Evolutionary conservation across 2,329 filamentous ascomycete genomes (phyloP).

Genomic region (Immersiporthe knoxdaviesiana): DNA sequence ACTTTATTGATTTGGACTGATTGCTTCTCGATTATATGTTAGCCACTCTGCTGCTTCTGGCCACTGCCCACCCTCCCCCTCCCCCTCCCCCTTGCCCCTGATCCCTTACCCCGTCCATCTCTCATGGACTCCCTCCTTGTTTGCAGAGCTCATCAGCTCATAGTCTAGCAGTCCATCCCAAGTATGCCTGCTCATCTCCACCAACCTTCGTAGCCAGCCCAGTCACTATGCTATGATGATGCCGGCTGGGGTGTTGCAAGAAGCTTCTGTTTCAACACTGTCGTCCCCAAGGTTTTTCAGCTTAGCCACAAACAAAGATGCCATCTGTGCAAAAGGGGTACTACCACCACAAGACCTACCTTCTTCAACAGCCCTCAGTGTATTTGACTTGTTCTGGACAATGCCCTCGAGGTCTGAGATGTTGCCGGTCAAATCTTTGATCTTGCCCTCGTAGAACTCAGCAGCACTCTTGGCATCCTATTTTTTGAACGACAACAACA

Average conservation of each 20-base stretch:
- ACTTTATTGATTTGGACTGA: slow-evolving; percentile 3
- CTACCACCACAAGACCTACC: slow-evolving; percentile 57
- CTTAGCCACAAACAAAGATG: not conserved
- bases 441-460: slow-evolving; percentile 60
- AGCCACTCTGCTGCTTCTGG: not conserved
- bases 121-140: not conserved
- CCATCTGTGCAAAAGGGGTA: not conserved
- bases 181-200: not conserved
- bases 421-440: slow-evolving; percentile 55
- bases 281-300: slow-evolving; percentile 1
- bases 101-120: not conserved
- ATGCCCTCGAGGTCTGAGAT: slow-evolving; percentile 62
- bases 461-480: slow-evolving; percentile 58
- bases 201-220: not conserved
- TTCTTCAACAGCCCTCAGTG: slow-evolving; percentile 86
- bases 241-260: slow-evolving; percentile 35
- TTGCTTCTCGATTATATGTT: not conserved
- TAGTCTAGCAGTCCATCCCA: not conserved
- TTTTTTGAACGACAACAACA: not conserved
- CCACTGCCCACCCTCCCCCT: too few relatives aligned
- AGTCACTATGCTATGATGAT: slow-evolving; percentile 11
- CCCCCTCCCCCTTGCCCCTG: not conserved
- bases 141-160: not conserved
- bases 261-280: slow-evolving; percentile 46
- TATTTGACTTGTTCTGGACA: slow-evolving; percentile 75